phyloP scores from a whole-genome alignment of 768 basidiomycete genomes.

The Trametes meyenii region DNA sequence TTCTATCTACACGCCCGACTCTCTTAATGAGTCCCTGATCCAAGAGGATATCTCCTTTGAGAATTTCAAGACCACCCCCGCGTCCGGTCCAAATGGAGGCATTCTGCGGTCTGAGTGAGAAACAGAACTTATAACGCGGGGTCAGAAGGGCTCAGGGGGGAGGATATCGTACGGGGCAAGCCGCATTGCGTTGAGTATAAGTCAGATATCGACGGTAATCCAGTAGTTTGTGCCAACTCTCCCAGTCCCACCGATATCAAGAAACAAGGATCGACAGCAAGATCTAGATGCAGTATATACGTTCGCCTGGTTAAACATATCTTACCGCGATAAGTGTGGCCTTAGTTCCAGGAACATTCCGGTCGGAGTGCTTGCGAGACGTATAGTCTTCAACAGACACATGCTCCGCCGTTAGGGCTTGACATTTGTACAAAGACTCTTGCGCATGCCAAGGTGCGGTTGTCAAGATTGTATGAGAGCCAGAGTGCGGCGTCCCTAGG shows the following conservation, averaged over 20 bases:
- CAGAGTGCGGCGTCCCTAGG: too few species aligned
- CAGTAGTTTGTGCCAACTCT: too few species aligned
- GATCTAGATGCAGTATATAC: too few species aligned
- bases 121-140: not conserved
- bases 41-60: conserved; percentile 67
- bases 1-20: conserved; percentile 48
- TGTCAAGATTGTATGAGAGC: too few species aligned
- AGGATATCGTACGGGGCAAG: too few species aligned
- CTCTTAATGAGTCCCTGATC: conserved; percentile 67
- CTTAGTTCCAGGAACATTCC: conserved; percentile 63
- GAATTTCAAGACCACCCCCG: conserved; percentile 65
- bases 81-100: conserved; percentile 84
- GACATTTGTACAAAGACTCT: conserved; percentile 47
- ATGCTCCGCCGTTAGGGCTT: conserved; percentile 41
- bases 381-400: conserved; percentile 51
- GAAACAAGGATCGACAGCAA: too few species aligned
- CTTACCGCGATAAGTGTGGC: conserved; percentile 45
- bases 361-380: conserved; percentile 58
- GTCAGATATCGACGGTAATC: too few species aligned
- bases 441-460: conserved; percentile 8
- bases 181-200: too few species aligned
- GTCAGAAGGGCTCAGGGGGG: too few species aligned
- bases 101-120: conserved; percentile 39
- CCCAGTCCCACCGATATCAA: too few species aligned
- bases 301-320: not conserved